Evolutionary conservation across 805 yeast species (phyloP).

Genomic region (Candida glaebosa): DNA sequence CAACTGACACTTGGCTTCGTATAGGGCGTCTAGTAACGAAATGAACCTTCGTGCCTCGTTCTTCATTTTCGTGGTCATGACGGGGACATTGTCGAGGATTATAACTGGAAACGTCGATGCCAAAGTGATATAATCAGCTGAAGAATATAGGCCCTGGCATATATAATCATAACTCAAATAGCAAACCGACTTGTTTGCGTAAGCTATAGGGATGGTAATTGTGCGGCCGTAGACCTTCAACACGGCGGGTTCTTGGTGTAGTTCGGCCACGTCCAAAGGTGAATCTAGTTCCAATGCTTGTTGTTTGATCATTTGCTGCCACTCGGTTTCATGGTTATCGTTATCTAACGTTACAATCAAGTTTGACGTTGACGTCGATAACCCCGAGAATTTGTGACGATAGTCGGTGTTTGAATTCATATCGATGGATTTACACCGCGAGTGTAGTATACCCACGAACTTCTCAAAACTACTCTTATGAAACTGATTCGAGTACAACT

Average conservation of each 20-base stretch:
- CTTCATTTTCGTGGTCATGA: slow-evolving; percentile 51
- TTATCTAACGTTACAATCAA: slow-evolving; percentile 28
- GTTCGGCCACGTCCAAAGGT: slow-evolving; percentile 4
- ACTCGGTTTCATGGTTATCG: slow-evolving; percentile 20
- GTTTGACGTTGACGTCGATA: slow-evolving; percentile 20
- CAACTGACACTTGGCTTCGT: slow-evolving; percentile 65
- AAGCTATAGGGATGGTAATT: slow-evolving; percentile 44
- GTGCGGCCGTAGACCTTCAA: slow-evolving; percentile 57
- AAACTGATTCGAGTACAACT: slow-evolving; percentile 64
- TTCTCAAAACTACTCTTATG: slow-evolving; percentile 53
- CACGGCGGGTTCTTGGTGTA: slow-evolving; percentile 14
- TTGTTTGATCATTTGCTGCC: slow-evolving; percentile 32
- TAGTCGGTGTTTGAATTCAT: slow-evolving; percentile 61
- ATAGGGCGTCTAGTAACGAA: slow-evolving; percentile 63
- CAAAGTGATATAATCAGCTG: slow-evolving; percentile 67
- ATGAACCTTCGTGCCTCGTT: slow-evolving; percentile 70
- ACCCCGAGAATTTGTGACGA: slow-evolving; percentile 30
- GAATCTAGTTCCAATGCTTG: slow-evolving; percentile 14
- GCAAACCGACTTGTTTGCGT: slow-evolving; percentile 35
- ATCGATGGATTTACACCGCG: slow-evolving; percentile 59
- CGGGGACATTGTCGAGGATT: slow-evolving; percentile 59
- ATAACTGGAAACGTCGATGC: slow-evolving; percentile 58
- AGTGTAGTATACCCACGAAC: slow-evolving; percentile 53
- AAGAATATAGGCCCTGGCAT: slow-evolving; percentile 55
- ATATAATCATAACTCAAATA: slow-evolving; percentile 50